Conservation (phyloP, 345 rosid genomes). For the Hibiscus tridactylites region DNA sequence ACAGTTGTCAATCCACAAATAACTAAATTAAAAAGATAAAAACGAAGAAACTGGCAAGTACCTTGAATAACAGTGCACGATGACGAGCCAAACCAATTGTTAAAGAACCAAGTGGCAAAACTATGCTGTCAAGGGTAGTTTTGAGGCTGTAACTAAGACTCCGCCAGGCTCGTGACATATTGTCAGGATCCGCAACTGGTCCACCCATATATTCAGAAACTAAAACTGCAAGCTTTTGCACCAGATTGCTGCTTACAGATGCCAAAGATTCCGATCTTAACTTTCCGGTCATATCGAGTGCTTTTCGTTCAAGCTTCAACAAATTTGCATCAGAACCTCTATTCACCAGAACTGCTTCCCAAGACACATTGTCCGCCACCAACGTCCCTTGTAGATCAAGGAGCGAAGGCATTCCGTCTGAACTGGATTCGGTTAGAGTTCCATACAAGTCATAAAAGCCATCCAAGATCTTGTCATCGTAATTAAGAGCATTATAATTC, state of each 20-base stretch:
- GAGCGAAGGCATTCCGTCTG: slow-evolving; percentile 75
- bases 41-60: slow-evolving; percentile 15
- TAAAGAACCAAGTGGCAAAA: slow-evolving; percentile 84
- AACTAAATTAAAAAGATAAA: neutral
- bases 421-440: slow-evolving; percentile 38
- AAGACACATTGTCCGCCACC: slow-evolving; percentile 43
- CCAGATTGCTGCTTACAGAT: slow-evolving; percentile 39
- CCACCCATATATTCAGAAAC: slow-evolving; percentile 94
- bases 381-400: slow-evolving; percentile 81
- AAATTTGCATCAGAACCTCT: slow-evolving; percentile 66
- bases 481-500: slow-evolving; percentile 89
- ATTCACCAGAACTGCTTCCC: slow-evolving; percentile 91
- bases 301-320: slow-evolving; percentile 70
- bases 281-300: slow-evolving; percentile 51
- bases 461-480: slow-evolving; percentile 93
- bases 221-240: slow-evolving; percentile 59
- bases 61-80: slow-evolving; percentile 93
- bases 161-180: slow-evolving; percentile 63
- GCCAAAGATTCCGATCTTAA: slow-evolving; percentile 46
- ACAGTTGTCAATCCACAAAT: neutral
- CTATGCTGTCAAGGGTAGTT: slow-evolving; percentile 74
- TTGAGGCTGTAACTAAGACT: slow-evolving; percentile 69
- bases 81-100: slow-evolving; percentile 94
- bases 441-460: slow-evolving; percentile 91
- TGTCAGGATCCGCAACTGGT: slow-evolving; percentile 67